phyloP scores from a whole-genome alignment of 139 green algal species.

The Volvox reticuliferus region DNA sequence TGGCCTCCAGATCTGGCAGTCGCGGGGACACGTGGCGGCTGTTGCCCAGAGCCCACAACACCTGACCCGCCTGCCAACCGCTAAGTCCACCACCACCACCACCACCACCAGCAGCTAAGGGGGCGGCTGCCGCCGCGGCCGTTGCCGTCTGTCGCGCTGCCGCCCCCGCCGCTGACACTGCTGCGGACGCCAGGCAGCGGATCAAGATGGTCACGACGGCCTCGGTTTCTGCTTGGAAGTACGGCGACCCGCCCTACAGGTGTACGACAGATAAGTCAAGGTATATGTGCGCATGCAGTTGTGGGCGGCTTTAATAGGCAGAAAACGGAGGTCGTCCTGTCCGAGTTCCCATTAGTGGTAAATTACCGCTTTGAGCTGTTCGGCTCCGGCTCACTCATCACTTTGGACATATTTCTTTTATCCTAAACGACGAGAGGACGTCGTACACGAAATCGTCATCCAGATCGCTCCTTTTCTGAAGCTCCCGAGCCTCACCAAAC shows the following conservation, averaged over 20 bases:
- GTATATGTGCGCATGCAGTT: no score
- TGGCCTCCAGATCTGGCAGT: conserved; percentile 55
- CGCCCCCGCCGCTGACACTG: conserved; percentile 8
- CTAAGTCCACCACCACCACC: background rate
- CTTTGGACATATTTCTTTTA: no score
- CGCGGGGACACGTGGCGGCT: conserved; percentile 51
- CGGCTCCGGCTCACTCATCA: no score
- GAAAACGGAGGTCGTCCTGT: no score
- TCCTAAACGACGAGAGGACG: no score
- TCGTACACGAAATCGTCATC: no score
- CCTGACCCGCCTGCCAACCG: conserved; percentile 46
- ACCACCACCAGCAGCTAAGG: background rate
- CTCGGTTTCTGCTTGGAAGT: conserved; percentile 58
- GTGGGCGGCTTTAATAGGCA: no score
- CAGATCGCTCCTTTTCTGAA: no score
- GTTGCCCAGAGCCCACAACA: conserved; percentile 62
- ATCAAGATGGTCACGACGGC: conserved; percentile 51
- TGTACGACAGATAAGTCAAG: background rate
- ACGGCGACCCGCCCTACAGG: conserved; percentile 49
- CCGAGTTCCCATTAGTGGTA: no score
- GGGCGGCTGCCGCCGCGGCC: background rate
- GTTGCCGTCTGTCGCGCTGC: background rate
- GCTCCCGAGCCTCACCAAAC: conserved; percentile 5
- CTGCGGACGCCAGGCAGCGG: background rate
- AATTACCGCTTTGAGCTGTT: no score